Percentiles rank a stretch among this genome's conserved stretches.
phyloP scores from a whole-genome alignment of 1,284 basidiomycete species.

The Hymenochaete sp. region DNA sequence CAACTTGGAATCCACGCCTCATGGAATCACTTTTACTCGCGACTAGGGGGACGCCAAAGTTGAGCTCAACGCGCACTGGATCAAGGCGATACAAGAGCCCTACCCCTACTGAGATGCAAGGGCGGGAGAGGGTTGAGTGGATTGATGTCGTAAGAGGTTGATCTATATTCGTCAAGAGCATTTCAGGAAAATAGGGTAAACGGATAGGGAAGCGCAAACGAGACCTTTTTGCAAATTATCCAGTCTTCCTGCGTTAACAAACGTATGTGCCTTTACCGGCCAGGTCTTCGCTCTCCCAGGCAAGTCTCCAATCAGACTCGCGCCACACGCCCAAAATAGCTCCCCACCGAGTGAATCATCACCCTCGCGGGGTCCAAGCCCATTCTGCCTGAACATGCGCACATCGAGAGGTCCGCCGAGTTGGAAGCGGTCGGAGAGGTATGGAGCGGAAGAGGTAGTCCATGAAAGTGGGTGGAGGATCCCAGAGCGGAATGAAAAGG shows the following conservation, averaged over 20 bases:
- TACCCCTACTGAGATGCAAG: constrained; percentile 74
- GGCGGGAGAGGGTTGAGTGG: constrained; percentile 38
- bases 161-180: too few species aligned
- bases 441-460: constrained; percentile 30
- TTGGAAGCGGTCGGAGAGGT: constrained; percentile 84
- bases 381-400: constrained; percentile 78
- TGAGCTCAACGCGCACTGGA: constrained; percentile 81
- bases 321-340: constrained; percentile 76
- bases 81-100: constrained; percentile 90
- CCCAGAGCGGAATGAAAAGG: constrained; percentile 56
- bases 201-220: not conserved
- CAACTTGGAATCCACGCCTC: constrained; percentile 82
- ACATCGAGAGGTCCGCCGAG: constrained; percentile 90
- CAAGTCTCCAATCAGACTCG: constrained; percentile 74
- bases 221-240: constrained; percentile 53
- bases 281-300: constrained; percentile 74
- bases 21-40: constrained; percentile 70
- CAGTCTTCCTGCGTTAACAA: constrained; percentile 83
- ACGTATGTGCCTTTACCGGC: constrained; percentile 84
- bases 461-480: constrained; percentile 45
- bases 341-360: constrained; percentile 84
- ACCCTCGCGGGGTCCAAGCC: constrained; percentile 76
- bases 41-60: constrained; percentile 84
- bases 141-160: constrained; percentile 31
- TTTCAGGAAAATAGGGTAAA: constrained; percentile 9